Base-by-base conservation (phyloP, 768 basidiomycete genomes). In the Calocybe indica region DNA sequence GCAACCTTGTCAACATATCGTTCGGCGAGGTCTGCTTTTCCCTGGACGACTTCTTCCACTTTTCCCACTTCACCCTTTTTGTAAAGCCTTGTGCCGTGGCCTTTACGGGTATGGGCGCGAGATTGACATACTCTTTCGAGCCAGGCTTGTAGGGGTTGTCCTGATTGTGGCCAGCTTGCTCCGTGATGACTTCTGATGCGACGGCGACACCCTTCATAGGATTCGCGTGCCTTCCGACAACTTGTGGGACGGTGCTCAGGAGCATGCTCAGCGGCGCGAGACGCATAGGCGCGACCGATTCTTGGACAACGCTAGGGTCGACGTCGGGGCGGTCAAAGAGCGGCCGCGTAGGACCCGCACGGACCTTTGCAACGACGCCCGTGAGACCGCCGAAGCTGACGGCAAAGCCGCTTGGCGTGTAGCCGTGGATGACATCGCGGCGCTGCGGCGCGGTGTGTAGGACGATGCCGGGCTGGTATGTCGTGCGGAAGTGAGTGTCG, bases 391-490 rank as follows among this genome's bases (percentile, higher is more conserved):
- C 78, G 52, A 77, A 75, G 51, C 69, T 65, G 43, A 66, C 72
- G 28, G 73, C 47, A 43, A 47, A 61, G 32, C 46, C 43, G 44
- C 47, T 43, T 34, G 28, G 28, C 29, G 33, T 15, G 7, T n/a
- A 11, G 10, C 31, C 38, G 37, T 29, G 45, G 5, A 14, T 35
- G 13, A 22, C 44, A 40, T 38, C 43, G 38, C 31, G 28, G 33
- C 40, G 15, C 33, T 45, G 37, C 33, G 46, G 41, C 3, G 28
- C 30, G 5, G 22, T 10, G 43, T 77, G 68, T 34, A 81, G 69
- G 52, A 83, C 50, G 48, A 87, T 73, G 43, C 85, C 89, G 6
- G 80, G 78, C 54, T 78, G 71, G 12, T 79, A 65, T 50, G 67
- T 71, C 6, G 72, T 71, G 58, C 68, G 71, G 59, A 82, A 66